Evolutionary conservation across 371 early-diverging fungal species (phyloP).

Genomic region (Choanephora cucurbitarum): DNA sequence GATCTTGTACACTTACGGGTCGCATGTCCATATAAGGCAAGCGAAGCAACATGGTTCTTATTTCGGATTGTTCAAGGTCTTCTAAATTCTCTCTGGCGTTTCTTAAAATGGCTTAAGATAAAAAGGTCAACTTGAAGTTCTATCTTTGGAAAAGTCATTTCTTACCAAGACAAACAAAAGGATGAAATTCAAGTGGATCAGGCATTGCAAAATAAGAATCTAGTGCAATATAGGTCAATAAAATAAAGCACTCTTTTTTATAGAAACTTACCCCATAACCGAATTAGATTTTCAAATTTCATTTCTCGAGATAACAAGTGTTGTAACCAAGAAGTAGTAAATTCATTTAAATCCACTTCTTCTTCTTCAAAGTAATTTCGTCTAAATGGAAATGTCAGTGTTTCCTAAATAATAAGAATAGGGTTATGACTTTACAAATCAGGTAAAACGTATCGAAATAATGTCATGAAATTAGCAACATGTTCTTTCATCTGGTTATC

Average conservation of each 20-base stretch:
- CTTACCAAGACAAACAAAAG: conserved; percentile 66
- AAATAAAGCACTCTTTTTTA: not conserved
- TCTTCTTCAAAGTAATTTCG: conserved; percentile 90
- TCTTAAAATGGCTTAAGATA: conserved; percentile 52
- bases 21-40: conserved; percentile 73
- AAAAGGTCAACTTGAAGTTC: too few species aligned
- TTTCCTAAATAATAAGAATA: conserved; percentile 7
- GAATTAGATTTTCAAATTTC: conserved; percentile 69
- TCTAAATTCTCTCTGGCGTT: conserved; percentile 71
- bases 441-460: conserved; percentile 70
- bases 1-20: conserved; percentile 37
- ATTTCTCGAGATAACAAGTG: conserved; percentile 75
- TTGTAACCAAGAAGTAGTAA: conserved; percentile 81
- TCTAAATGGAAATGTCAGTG: too few species aligned
- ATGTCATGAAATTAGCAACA: conserved; percentile 73
- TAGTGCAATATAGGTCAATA: conserved; percentile 5
- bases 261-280: conserved; percentile 64
- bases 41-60: conserved; percentile 72
- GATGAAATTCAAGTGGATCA: conserved; percentile 69
- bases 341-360: conserved; percentile 83
- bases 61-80: conserved; percentile 85
- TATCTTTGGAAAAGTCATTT: not conserved
- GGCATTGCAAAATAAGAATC: conserved; percentile 74
- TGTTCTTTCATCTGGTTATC: conserved; percentile 54
- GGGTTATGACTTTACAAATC: conserved; percentile 44